These are phyloP conservation scores for Camellia japonica DNA, from an alignment of 148 eudicot genomes.

Conservation along the genomic window DNA sequence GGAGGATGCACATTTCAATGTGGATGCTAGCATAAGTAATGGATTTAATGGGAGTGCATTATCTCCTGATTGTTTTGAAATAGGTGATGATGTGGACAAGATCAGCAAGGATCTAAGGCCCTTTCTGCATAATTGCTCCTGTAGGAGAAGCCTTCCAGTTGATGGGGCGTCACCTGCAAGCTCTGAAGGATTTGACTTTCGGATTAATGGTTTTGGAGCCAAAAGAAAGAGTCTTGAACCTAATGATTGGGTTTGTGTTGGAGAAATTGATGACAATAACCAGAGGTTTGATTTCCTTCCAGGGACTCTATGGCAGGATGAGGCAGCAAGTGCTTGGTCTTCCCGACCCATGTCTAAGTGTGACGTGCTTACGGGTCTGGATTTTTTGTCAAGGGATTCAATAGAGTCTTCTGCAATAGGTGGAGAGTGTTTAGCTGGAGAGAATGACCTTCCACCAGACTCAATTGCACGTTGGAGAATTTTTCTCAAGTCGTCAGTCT, in stretches of 20 bases:
- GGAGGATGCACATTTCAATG: slow-evolving; percentile 25
- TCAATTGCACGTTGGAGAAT: slow-evolving; percentile 14
- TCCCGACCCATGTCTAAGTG: slow-evolving; percentile 18
- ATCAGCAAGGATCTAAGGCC: slow-evolving; percentile 24
- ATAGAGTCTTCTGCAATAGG: slow-evolving; percentile 15
- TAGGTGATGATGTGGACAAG: slow-evolving; percentile 15
- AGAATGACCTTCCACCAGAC: slow-evolving; percentile 19
- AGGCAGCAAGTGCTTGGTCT: slow-evolving; percentile 22
- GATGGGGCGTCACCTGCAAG: slow-evolving; percentile 22
- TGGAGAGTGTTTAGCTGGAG: slow-evolving; percentile 16
- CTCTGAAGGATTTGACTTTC: slow-evolving; percentile 34
- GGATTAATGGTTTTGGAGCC: slow-evolving; percentile 25
- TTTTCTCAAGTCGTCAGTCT: slow-evolving; percentile 23
- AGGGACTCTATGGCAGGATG: slow-evolving; percentile 24
- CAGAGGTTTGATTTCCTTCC: slow-evolving; percentile 17
- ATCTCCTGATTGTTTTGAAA: slow-evolving; percentile 22
- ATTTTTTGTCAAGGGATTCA: slow-evolving; percentile 15
- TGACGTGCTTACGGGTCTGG: slow-evolving; percentile 23
- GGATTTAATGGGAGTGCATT: slow-evolving; percentile 16
- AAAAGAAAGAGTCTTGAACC: slow-evolving; percentile 24
- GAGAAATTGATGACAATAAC: slow-evolving; percentile 19
- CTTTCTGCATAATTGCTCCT: slow-evolving; percentile 34
- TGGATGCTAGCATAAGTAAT: slow-evolving; percentile 21
- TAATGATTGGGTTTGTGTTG: slow-evolving; percentile 29
- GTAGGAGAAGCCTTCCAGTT: slow-evolving; percentile 26